A percentile compares a stretch with the other conserved stretches of the same genome.
These are phyloP conservation scores for Phytophthora sojae DNA, from an alignment of 352 stramenopile genomes.

Conservation along the genomic window DNA sequence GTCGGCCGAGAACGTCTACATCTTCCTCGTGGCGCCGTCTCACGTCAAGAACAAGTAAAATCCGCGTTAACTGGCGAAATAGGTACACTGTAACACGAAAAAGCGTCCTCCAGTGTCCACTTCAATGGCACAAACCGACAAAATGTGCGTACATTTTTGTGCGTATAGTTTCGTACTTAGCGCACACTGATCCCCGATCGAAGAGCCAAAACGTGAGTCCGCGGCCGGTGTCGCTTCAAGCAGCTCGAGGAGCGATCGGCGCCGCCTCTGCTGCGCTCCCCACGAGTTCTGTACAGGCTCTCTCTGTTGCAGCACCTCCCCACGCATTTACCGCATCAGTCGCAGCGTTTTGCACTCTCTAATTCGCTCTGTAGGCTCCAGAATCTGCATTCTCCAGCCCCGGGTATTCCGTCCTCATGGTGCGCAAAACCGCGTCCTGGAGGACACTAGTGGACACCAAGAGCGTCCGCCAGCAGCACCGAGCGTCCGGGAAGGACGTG, in stretches of 20 bases:
- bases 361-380: constrained; percentile 6
- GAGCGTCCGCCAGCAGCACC: constrained; percentile 16
- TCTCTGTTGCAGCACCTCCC: neutral
- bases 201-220: constrained; percentile 3
- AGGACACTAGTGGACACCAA: constrained; percentile 17
- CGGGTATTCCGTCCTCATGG: constrained; percentile 13
- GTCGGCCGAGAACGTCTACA: constrained; percentile 75
- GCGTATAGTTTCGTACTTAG: constrained; percentile 8
- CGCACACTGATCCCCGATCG: neutral
- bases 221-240: constrained; percentile 26
- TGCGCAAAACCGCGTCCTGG: constrained; percentile 29
- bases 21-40: constrained; percentile 75
- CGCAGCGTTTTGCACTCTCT: neutral
- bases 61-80: neutral
- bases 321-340: constrained; percentile 4
- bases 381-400: neutral
- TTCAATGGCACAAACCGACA: neutral
- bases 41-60: constrained; percentile 73
- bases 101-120: constrained; percentile 2
- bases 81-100: neutral
- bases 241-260: constrained; percentile 11
- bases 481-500: constrained; percentile 46
- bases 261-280: neutral
- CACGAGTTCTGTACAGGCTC: neutral
- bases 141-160: neutral